Evolutionary conservation across 352 stramenopile species (phyloP), one percentile per base, ranked within the genome.

Genomic region (Albugo candida): DNA sequence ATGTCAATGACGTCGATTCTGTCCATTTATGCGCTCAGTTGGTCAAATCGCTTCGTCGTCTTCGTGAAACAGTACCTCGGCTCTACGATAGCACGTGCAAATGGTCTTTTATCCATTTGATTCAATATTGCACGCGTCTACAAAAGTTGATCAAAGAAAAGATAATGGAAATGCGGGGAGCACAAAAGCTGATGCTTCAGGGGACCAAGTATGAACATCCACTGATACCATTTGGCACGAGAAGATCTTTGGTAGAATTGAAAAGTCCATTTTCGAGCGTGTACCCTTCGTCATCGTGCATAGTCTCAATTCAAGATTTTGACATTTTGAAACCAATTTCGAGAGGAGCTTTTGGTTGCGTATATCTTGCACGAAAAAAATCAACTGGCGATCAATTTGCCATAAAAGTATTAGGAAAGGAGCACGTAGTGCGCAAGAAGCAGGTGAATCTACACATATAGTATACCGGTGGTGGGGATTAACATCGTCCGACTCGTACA

Each of bases 361-460:
- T 95, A 13, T 93, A 92, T 45, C 54, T 95, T 18, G 78, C 81
- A 5, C 48, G 64, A 17, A 92, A 92, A 55, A 89, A 85, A 47
- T 86, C 69, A 0, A 93, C 80, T 1, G 83, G 82, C 1, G 79
- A 93, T 41, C 70, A 89, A 20, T 95, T 91, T 55, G 83, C 83
- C 5, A 88, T 94, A 50, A 95, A 95, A 58, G 81, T 93, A 45
- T 65, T 95, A 17, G 72, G 69, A 11, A 95, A 94, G 54, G 65
- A 85, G 49, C 78, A 94, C 36, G 60, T 95, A 27, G 47, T 89
- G 24, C 73, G 81, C 18, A 93, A 93, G 56, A 94, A 93, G 41
- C 72, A 89, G 63, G 76, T 87, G 61, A 18, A 45, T 41, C 24
- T 31, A 10, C 24, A 11, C 1, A 36, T 12, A 6, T 24, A 44